A percentile compares a stretch with the other conserved stretches of the same genome.
Conservation (phyloP, 495 filamentous ascomycete species). For the Penicillium atrosanguineum region DNA sequence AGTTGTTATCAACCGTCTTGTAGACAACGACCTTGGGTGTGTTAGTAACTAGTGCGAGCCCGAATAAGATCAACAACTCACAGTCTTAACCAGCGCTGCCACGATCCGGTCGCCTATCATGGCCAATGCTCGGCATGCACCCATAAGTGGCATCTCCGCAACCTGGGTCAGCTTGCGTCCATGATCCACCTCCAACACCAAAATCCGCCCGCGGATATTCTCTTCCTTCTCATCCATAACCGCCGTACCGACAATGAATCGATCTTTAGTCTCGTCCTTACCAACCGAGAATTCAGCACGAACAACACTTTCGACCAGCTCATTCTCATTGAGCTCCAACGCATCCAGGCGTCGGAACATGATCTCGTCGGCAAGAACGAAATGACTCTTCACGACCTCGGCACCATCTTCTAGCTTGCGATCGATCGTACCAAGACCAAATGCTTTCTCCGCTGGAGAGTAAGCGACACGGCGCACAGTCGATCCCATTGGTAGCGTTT, state of each 20-base stretch:
- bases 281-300: conserved; percentile 71
- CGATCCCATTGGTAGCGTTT: conserved; percentile 71
- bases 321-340: conserved; percentile 55
- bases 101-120: conserved; percentile 76
- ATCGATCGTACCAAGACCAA: conserved; percentile 82
- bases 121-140: conserved; percentile 74
- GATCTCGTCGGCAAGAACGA: conserved; percentile 61
- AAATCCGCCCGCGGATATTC: conserved; percentile 67
- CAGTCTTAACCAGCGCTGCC: conserved; percentile 81
- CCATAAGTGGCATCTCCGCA: conserved; percentile 60
- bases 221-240: conserved; percentile 60
- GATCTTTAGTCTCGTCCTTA: conserved; percentile 58
- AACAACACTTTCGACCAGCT: conserved; percentile 83
- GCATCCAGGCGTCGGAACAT: conserved; percentile 54
- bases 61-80: conserved; percentile 36
- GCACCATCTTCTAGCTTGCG: conserved; percentile 54
- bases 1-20: conserved; percentile 45
- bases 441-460: conserved; percentile 72
- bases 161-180: conserved; percentile 68
- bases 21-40: conserved; percentile 54
- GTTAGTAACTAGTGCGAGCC: conserved; percentile 8
- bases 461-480: conserved; percentile 87
- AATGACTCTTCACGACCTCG: conserved; percentile 58
- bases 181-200: conserved; percentile 78
- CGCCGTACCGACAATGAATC: conserved; percentile 86